Base-by-base conservation (phyloP, 116 monocot species). In the Dioscorea cayenensis region DNA sequence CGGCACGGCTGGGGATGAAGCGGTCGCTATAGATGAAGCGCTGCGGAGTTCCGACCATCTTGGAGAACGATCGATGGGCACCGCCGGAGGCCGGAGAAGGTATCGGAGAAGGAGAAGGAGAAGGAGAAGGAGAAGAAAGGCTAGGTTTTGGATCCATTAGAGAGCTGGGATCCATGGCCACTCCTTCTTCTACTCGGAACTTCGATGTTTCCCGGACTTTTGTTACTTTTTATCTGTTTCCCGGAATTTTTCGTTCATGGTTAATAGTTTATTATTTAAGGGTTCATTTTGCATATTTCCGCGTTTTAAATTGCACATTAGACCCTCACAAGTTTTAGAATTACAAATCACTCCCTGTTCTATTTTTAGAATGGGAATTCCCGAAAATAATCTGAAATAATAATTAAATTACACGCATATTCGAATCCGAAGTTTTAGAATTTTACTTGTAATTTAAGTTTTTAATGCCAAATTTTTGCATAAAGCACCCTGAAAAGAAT, bases 1-100 rank as follows among this genome's bases (percentile, higher is more conserved):
- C 72, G 50, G 80, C 19, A 51, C 80, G 80, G 77, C 80, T 80
- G 66, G 84, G 84, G 73, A 84, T 84, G 77, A 84, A 84, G 20
- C 84, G 76, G 64, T 84, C 80, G 80, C 84, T 80, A 70, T 84
- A 84, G 73, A 84, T 71, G 6, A 77, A 66, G 28, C 80, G 51
- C 55, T 5, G 55, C 19, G n/a, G 55, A 0, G n/a, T 55, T 7
- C 43, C 43, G 43, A 55, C 14, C 55, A 55, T 55, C 55, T 55
- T 55, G 3, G 80, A 79, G 14, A 76, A 74, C 36, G 76, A 43
- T 43, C 43, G 43, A 43, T 43, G 43, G 43, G 12, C 43, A 6
- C 43, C 8, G 43, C 43, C 43, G 43, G 11, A 35, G 29, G 75
- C 35, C 25, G 67, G 19, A 23, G 78, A 36, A 32, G 50, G 16